A percentile compares a stretch with the other conserved stretches of the same genome.
Evolutionary conservation across 345 rosid genomes (phyloP).

Genomic region (Camelina laxa): DNA sequence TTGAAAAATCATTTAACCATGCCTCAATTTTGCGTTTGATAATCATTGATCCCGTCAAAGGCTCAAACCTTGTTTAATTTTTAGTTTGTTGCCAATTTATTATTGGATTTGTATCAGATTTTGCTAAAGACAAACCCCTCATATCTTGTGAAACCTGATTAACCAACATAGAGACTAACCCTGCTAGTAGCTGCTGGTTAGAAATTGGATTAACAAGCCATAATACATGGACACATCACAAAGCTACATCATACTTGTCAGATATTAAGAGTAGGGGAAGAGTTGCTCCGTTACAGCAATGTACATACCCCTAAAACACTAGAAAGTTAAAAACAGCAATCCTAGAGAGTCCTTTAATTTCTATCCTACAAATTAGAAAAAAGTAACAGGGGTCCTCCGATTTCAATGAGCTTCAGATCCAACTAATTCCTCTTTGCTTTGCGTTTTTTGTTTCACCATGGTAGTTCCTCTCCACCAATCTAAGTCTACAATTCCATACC

Average conservation of each 20-base stretch:
- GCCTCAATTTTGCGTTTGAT: background rate
- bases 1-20: background rate
- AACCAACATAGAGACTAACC: background rate
- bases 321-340: background rate
- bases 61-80: background rate
- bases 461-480: constrained; percentile 29
- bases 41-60: background rate
- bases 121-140: background rate
- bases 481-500: constrained; percentile 34
- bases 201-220: background rate
- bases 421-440: constrained; percentile 12
- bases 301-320: constrained; percentile 30
- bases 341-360: constrained; percentile 26
- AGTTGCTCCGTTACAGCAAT: constrained; percentile 23
- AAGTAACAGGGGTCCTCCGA: constrained; percentile 34
- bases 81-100: background rate
- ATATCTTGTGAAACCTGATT: background rate
- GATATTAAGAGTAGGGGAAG: constrained; percentile 18
- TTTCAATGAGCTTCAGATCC: constrained; percentile 16
- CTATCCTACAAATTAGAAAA: constrained; percentile 24
- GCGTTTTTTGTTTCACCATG: constrained; percentile 3
- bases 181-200: background rate
- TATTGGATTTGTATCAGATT: background rate
- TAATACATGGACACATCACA: constrained; percentile 38
- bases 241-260: constrained; percentile 28